Evolutionary conservation across 805 yeast species (phyloP).

Genomic region (Yarrowia keelungensis): DNA sequence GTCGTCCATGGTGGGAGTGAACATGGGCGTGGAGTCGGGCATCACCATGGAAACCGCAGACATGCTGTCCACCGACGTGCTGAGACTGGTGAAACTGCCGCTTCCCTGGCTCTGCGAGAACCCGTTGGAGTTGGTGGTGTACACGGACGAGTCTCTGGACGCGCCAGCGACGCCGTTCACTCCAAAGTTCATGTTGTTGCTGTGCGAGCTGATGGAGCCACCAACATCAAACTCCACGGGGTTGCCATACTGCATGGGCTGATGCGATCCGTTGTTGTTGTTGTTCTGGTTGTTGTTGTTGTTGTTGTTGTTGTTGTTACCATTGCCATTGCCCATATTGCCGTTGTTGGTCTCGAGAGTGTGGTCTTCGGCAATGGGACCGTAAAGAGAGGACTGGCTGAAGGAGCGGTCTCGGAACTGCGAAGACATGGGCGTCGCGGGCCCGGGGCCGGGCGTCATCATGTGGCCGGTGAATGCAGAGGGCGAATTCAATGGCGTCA

Average conservation of each 20-base stretch:
- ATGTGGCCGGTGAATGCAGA: conserved; percentile 29
- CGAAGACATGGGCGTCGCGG: conserved; percentile 32
- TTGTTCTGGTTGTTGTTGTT: no score
- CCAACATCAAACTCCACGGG: conserved; percentile 37
- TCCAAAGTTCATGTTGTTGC: not conserved
- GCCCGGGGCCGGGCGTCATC: conserved; percentile 30
- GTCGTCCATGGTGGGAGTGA: conserved; percentile 11
- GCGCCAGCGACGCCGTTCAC: not conserved
- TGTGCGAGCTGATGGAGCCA: not conserved
- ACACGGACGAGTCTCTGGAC: conserved; percentile 22
- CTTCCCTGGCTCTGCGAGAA: conserved; percentile 34
- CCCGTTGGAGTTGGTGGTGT: conserved; percentile 20
- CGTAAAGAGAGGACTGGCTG: conserved; percentile 28
- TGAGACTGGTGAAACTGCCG: conserved; percentile 32
- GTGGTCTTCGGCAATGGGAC: conserved; percentile 19
- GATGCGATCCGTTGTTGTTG: not conserved
- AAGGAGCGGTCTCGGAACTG: conserved; percentile 37
- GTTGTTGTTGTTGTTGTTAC: not conserved
- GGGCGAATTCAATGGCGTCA: conserved; percentile 34
- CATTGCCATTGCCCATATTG: not conserved
- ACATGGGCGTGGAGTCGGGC: conserved; percentile 21
- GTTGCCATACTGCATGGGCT: conserved; percentile 28
- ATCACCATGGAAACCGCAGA: conserved; percentile 22
- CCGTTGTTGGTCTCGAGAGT: not conserved
- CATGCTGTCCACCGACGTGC: conserved; percentile 38